A percentile compares a stretch with the other conserved stretches of the same genome.
These are phyloP conservation scores for Entomortierella chlamydospora DNA, from an alignment of 192 early-diverging fungal genomes.

Conservation along the genomic window DNA sequence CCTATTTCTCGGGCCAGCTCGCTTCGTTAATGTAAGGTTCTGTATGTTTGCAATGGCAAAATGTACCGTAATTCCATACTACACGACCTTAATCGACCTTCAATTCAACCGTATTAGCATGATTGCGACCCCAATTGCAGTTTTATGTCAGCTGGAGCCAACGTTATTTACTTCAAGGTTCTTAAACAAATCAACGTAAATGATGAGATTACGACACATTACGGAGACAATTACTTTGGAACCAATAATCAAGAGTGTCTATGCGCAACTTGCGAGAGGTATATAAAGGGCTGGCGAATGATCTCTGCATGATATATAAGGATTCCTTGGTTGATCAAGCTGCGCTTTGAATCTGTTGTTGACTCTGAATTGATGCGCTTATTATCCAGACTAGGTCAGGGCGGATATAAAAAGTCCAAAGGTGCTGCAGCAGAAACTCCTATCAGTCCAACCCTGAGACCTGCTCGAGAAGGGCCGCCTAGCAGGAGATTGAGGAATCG, in stretches of 20 bases:
- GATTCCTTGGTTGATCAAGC: too few relatives aligned
- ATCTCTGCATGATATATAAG: too few relatives aligned
- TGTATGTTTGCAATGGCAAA: background rate
- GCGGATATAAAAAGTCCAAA: constrained; percentile 14
- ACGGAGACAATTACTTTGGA: constrained; percentile 74
- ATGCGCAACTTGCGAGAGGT: constrained; percentile 70
- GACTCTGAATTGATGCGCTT: background rate
- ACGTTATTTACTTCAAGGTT: constrained; percentile 68
- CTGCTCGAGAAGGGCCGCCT: background rate
- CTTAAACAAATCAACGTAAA: constrained; percentile 58
- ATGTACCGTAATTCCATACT: background rate
- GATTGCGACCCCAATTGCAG: constrained; percentile 69
- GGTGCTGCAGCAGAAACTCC: background rate
- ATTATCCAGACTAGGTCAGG: constrained; percentile 4
- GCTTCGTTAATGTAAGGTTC: constrained; percentile 70
- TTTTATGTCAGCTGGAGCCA: constrained; percentile 60
- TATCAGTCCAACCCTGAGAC: constrained; percentile 2
- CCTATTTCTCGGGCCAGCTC: constrained; percentile 70
- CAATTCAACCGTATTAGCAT: constrained; percentile 54
- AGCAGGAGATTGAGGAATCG: constrained; percentile 13
- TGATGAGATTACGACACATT: constrained; percentile 71
- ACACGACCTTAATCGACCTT: background rate
- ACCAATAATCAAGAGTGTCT: constrained; percentile 68
- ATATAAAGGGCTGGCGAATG: too few relatives aligned
- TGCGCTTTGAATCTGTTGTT: too few relatives aligned